Evolutionary conservation across 208 protist species (phyloP), one percentile per base, ranked within the genome.

Genomic region (Zelonia costaricensis): DNA sequence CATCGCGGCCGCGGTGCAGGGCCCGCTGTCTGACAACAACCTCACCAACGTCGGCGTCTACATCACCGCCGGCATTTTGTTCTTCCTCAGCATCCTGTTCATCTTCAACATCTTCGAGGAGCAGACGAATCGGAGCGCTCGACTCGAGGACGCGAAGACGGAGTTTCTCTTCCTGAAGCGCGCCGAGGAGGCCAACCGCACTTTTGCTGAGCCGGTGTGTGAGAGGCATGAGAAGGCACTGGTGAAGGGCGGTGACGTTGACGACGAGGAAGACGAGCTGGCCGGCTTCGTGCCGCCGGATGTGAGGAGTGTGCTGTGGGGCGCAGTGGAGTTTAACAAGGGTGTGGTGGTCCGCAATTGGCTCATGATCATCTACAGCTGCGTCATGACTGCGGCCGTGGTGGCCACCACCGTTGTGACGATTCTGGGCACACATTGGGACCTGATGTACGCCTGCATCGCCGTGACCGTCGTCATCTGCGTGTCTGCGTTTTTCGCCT

Each of bases 91-190:
- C 7, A 2, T 83, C 12, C 56, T 88, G 25, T 86, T 82, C 45
- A 51, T 78, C 28, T 76, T 82, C 38, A 91, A 91, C 73, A 68
- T 81, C 39, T 76, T 80, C 51, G 80, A 57, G 9, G 84, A 91
- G 78, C 23, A 69, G 28, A 56, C n/a, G 7, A 86, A 91, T 58
- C 55, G 62, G 1, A 62, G 59, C 7, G 74, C 82, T 12, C 78
- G 78, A 31, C 4, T 40, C 5, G 71, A 80, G 27, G 78, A 88
- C 56, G 56, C 51, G 18, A 40, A 69, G 56, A n/a, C n/a, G n/a
- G n/a, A n/a, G n/a, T n/a, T n/a, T n/a, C n/a, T n/a, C n/a, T n/a
- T n/a, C n/a, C n/a, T n/a, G n/a, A n/a, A n/a, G n/a, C n/a, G n/a
- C n/a, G n/a, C n/a, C n/a, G n/a, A n/a, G n/a, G n/a, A n/a, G n/a